Evolutionary conservation across 495 filamentous ascomycete genomes (phyloP).

Genomic region (Aspergillus sclerotioniger): DNA sequence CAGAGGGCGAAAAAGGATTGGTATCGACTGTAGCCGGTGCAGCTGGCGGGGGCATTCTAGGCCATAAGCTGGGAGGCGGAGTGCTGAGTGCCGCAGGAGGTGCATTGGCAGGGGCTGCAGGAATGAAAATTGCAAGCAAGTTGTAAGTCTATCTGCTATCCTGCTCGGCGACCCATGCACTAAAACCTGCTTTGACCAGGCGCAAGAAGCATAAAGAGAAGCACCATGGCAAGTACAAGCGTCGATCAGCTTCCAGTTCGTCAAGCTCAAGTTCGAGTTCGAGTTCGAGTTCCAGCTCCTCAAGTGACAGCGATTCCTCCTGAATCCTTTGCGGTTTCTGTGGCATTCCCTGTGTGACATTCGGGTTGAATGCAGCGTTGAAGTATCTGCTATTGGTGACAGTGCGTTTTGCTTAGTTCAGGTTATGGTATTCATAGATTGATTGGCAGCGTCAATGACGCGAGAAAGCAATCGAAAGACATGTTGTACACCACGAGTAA

Average conservation of each 20-base stretch:
- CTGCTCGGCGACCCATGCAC: neutral
- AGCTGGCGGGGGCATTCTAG: conserved; percentile 42
- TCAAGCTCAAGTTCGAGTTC: conserved; percentile 33
- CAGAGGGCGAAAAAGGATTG: conserved; percentile 41
- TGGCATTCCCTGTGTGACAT: no score
- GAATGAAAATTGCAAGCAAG: conserved; percentile 38
- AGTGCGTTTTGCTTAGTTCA: neutral
- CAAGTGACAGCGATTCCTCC: conserved; percentile 19
- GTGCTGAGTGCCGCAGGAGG: conserved; percentile 40
- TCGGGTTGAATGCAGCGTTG: no score
- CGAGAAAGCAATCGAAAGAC: no score
- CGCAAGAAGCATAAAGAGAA: conserved; percentile 33
- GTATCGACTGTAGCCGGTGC: conserved; percentile 43
- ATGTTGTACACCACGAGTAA: no score
- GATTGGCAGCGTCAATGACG: no score
- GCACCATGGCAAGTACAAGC: conserved; percentile 30
- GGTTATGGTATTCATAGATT: neutral
- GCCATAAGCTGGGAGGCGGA: conserved; percentile 44
- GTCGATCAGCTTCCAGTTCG: conserved; percentile 29
- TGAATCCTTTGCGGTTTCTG: no score
- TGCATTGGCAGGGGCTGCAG: conserved; percentile 45
- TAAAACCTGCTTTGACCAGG: conserved; percentile 17
- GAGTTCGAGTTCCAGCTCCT: conserved; percentile 26
- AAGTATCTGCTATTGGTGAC: neutral
- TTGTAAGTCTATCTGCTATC: conserved; percentile 27